Evolutionary conservation across 257 asterid genomes (phyloP).

Genomic region (Solanum sejunctum): DNA sequence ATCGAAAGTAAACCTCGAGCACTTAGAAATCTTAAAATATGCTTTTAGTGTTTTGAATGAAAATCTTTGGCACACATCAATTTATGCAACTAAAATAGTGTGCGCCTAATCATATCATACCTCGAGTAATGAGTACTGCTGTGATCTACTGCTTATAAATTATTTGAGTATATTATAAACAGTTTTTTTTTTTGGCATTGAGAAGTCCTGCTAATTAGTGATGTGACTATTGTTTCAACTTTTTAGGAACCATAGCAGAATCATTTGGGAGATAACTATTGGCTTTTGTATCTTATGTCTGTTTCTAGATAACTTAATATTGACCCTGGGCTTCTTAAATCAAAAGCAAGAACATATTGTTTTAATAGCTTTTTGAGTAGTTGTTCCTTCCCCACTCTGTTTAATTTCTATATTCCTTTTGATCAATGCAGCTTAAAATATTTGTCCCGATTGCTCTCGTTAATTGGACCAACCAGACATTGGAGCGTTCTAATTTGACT

Average conservation of each 20-base stretch:
- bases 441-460: conserved; percentile 90
- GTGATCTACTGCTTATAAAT: neutral
- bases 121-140: neutral
- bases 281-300: neutral
- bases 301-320: neutral
- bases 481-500: conserved; percentile 27
- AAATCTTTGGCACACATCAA: neutral
- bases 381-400: conserved; percentile 1
- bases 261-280: neutral
- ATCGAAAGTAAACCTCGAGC: neutral
- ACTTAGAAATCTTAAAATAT: neutral
- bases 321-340: neutral
- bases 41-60: neutral
- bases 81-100: neutral
- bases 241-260: neutral
- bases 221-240: neutral
- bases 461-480: conserved; percentile 82
- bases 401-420: neutral
- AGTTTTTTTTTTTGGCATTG: neutral
- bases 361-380: neutral
- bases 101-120: neutral
- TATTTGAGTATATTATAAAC: neutral
- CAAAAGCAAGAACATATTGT: neutral
- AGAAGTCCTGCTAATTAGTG: neutral
- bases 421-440: conserved; percentile 51